Conservation (phyloP, 306 rosid species). For the Trichosanthes cucumerina region DNA sequence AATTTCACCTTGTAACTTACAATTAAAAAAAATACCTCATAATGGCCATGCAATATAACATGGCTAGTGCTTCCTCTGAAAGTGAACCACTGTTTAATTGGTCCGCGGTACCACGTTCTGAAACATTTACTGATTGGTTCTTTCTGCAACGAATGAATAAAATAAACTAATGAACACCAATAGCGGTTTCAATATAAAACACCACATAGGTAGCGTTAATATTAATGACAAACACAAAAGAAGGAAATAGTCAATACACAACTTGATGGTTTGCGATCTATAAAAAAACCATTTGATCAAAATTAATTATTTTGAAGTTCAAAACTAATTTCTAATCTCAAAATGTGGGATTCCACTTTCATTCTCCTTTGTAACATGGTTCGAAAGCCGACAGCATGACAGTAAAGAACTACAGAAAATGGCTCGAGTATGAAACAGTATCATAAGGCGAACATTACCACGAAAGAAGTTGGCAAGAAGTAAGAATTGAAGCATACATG, state of each 20-base stretch:
- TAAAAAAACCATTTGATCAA: neutral
- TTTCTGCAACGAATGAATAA: slow-evolving; percentile 17
- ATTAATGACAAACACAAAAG: neutral
- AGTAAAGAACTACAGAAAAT: neutral
- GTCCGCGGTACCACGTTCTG: slow-evolving; percentile 20
- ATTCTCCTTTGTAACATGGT: neutral
- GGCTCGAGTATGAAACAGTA: neutral
- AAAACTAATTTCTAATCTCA: neutral
- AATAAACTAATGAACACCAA: neutral
- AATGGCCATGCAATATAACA: slow-evolving; percentile 73
- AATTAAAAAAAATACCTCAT: slow-evolving; percentile 34
- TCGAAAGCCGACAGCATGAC: neutral
- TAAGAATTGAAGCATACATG: slow-evolving; percentile 26
- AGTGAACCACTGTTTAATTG: slow-evolving; percentile 23
- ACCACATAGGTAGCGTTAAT: neutral
- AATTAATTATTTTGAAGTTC: neutral
- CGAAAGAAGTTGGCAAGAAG: neutral
- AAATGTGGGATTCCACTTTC: neutral
- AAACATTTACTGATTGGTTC: slow-evolving; percentile 9
- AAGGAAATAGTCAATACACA: neutral
- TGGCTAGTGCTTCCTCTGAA: slow-evolving; percentile 64
- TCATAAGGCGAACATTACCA: neutral
- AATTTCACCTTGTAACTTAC: neutral
- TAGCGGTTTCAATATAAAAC: neutral
- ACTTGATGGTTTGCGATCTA: neutral